These are phyloP conservation scores for Castanea crenata DNA, from an alignment of 306 rosid species.

Conservation along the genomic window DNA sequence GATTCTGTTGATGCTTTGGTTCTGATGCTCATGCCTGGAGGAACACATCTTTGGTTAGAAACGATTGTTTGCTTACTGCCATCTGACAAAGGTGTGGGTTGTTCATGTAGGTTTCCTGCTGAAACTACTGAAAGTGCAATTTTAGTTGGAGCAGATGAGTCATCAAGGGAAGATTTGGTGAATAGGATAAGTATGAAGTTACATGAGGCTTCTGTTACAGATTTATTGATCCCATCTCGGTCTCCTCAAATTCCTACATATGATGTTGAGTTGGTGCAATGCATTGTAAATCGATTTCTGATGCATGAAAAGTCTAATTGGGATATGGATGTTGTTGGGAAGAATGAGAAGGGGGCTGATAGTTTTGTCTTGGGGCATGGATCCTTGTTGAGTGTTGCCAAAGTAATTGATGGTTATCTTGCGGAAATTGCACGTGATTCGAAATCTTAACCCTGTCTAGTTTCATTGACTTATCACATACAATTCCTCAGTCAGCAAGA, in stretches of 20 bases:
- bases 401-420: constrained; percentile 71
- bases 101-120: constrained; percentile 84
- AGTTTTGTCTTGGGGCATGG: constrained; percentile 46
- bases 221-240: constrained; percentile 76
- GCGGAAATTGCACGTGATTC: constrained; percentile 69
- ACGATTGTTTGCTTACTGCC: constrained; percentile 84
- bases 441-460: constrained; percentile 52
- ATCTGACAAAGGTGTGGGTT: constrained; percentile 54
- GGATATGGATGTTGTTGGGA: constrained; percentile 33
- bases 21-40: constrained; percentile 68
- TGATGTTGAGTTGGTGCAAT: constrained; percentile 67
- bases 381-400: constrained; percentile 64
- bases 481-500: constrained; percentile 67
- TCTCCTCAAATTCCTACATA: constrained; percentile 57
- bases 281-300: constrained; percentile 56
- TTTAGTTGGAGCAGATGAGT: constrained; percentile 72
- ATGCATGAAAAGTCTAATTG: constrained; percentile 36
- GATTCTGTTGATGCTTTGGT: constrained; percentile 81
- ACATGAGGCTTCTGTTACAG: constrained; percentile 75
- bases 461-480: constrained; percentile 63
- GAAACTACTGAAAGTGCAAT: constrained; percentile 83
- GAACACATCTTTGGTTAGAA: constrained; percentile 80
- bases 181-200: constrained; percentile 60
- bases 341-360: constrained; percentile 52
- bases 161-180: constrained; percentile 55